phyloP scores from a whole-genome alignment of 305 asterid genomes.

The Solanum chacoense region DNA sequence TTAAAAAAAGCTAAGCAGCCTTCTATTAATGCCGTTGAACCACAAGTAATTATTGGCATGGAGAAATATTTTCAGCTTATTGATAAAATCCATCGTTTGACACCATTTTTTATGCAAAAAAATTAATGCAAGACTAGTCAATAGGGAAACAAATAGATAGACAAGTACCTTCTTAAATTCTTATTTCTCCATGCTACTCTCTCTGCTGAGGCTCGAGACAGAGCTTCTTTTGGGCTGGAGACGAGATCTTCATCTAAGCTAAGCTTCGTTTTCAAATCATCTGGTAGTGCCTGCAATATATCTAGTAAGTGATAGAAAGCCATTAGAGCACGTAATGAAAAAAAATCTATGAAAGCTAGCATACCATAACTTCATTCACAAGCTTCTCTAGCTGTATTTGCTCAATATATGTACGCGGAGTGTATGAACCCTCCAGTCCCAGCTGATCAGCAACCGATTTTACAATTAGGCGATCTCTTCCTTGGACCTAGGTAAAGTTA shows the following conservation, averaged over 20 bases:
- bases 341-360: conserved; percentile 12
- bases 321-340: neutral
- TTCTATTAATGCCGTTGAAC: neutral
- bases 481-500: conserved; percentile 60
- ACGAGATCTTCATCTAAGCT: conserved; percentile 80
- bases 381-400: conserved; percentile 97
- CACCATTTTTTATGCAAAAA: neutral
- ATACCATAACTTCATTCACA: conserved; percentile 90
- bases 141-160: neutral
- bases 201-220: conserved; percentile 68
- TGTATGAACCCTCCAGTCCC: conserved; percentile 80
- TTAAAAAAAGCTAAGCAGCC: neutral
- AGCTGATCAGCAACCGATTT: conserved; percentile 70
- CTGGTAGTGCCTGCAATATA: conserved; percentile 75
- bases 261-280: conserved; percentile 81
- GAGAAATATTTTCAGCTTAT: neutral
- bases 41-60: neutral
- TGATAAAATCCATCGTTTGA: neutral
- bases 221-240: conserved; percentile 81
- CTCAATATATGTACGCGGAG: conserved; percentile 88
- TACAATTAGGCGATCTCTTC: conserved; percentile 68
- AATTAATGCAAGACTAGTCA: neutral
- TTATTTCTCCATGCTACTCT: conserved; percentile 49
- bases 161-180: conserved; percentile 45
- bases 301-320: conserved; percentile 17